A percentile compares a stretch with the other conserved stretches of the same genome.
Evolutionary conservation across 345 rosid species (phyloP).

Genomic region (Nephelium lappaceum): DNA sequence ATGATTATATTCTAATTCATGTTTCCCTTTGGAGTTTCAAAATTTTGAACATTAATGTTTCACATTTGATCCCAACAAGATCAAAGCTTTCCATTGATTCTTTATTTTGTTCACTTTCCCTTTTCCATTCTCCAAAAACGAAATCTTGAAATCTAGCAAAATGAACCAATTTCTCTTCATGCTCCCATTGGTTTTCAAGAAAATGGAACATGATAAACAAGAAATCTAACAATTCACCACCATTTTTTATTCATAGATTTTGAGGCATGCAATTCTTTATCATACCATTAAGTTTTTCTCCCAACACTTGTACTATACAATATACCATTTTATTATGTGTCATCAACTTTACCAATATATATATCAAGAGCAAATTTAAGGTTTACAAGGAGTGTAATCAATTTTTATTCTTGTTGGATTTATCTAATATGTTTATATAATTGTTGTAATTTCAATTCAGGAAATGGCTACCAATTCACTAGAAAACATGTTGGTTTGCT

Average conservation of each 20-base stretch:
- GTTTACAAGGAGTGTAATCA: background rate
- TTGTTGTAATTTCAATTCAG: conserved; percentile 32
- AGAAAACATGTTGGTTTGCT: conserved; percentile 66
- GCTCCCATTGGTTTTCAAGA: background rate
- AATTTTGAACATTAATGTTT: background rate
- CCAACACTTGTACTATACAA: background rate
- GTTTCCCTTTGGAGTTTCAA: background rate
- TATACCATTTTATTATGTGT: too few species aligned
- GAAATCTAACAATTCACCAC: background rate
- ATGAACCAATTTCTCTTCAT: background rate
- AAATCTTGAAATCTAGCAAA: background rate
- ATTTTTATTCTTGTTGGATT: background rate
- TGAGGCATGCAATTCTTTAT: background rate
- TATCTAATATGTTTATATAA: too few species aligned
- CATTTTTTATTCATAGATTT: background rate
- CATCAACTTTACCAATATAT: background rate
- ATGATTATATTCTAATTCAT: conserved; percentile 9
- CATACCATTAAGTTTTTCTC: background rate
- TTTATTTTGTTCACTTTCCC: background rate
- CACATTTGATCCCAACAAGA: background rate
- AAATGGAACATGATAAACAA: background rate
- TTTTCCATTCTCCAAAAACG: conserved; percentile 1
- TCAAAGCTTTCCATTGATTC: background rate
- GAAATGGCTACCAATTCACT: conserved; percentile 57
- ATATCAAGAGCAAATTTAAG: background rate